Evolutionary conservation across 192 early-diverging fungal species (phyloP).

Genomic region (Gryganskiella cystojenkinii): DNA sequence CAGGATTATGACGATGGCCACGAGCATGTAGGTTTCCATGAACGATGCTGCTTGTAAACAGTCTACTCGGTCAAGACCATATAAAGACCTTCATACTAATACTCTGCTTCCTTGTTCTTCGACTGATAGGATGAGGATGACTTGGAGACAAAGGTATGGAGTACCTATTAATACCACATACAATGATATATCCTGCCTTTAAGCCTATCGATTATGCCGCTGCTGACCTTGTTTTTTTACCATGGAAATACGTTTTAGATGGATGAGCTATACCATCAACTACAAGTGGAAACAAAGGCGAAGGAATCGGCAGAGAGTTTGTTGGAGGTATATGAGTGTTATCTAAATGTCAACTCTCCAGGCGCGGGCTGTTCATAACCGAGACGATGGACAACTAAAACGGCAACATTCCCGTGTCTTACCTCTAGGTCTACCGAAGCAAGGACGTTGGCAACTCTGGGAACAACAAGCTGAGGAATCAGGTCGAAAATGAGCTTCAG

Average conservation of each 20-base stretch:
- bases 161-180: too few species aligned
- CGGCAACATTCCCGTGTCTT: background rate
- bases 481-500: conserved; percentile 33
- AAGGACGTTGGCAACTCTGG: conserved; percentile 35
- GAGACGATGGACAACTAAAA: background rate
- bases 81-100: background rate
- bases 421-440: conserved; percentile 30
- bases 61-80: too few species aligned
- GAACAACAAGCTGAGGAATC: conserved; percentile 45
- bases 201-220: background rate
- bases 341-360: background rate
- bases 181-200: too few species aligned
- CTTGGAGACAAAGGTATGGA: conserved; percentile 37
- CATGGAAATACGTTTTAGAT: conserved; percentile 24
- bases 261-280: conserved; percentile 46
- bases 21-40: conserved; percentile 3
- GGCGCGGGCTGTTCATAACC: too few species aligned
- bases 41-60: background rate
- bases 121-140: conserved; percentile 38
- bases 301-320: conserved; percentile 44
- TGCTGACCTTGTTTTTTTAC: background rate
- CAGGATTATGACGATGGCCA: conserved; percentile 36
- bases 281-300: conserved; percentile 34
- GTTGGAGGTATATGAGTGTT: conserved; percentile 16
- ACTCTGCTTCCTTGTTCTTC: background rate